phyloP scores from a whole-genome alignment of 129 eudicot species.

The Scalesia atractyloides region DNA sequence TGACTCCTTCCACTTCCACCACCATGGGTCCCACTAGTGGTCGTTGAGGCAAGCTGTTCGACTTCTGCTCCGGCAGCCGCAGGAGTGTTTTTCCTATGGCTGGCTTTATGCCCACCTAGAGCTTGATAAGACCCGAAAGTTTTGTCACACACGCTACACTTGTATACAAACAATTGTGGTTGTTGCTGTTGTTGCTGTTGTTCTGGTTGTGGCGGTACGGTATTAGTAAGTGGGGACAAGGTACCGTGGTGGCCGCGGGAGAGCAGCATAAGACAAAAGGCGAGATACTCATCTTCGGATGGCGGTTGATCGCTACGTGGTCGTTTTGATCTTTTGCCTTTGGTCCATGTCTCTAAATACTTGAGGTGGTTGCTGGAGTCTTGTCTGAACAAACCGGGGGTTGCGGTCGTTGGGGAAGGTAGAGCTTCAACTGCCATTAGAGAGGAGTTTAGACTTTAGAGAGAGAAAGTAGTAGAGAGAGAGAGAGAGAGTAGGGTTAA shows the following conservation, averaged over 20 bases:
- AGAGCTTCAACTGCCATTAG: constrained; percentile 91
- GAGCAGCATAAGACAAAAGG: constrained; percentile 82
- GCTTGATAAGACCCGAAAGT: constrained; percentile 88
- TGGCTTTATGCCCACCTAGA: constrained; percentile 95
- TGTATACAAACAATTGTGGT: constrained; percentile 28
- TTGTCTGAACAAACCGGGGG: constrained; percentile 36
- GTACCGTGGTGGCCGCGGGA: constrained; percentile 49
- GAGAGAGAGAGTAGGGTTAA: neutral
- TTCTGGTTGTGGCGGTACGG: too few species aligned
- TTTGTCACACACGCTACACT: constrained; percentile 71
- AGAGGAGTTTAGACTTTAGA: too few species aligned
- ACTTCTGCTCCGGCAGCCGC: constrained; percentile 30
- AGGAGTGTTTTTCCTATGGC: constrained; percentile 58
- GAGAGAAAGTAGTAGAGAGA: neutral
- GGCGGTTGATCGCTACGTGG: constrained; percentile 48
- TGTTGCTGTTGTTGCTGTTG: neutral
- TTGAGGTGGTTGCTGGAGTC: constrained; percentile 29
- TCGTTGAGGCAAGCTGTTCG: constrained; percentile 28
- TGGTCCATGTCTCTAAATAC: constrained; percentile 64
- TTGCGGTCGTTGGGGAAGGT: constrained; percentile 57
- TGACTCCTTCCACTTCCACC: constrained; percentile 45
- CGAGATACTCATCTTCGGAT: constrained; percentile 84
- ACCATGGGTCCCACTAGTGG: constrained; percentile 2
- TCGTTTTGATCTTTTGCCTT: constrained; percentile 83
- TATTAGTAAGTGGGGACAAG: neutral